phyloP scores from a whole-genome alignment of 208 protist species.

The Naegleria lovaniensis region DNA sequence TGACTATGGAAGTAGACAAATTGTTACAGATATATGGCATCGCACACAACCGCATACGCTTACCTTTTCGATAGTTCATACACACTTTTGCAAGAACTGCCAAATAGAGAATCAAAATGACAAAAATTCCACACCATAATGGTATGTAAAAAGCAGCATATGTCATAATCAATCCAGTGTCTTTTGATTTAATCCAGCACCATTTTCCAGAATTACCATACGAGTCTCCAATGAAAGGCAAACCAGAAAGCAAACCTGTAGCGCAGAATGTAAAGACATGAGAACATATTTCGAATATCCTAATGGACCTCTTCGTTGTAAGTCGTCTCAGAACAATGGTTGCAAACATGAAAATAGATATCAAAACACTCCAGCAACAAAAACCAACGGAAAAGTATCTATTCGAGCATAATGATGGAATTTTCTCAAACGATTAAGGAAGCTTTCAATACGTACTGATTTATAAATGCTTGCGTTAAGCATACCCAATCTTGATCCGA shows the following conservation, averaged over 20 bases:
- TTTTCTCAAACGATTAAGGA: neutral
- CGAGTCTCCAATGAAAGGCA: neutral
- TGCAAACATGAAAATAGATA: neutral
- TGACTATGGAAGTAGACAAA: too few species aligned
- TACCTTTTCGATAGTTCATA: neutral
- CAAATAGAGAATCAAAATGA: neutral
- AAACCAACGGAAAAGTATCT: neutral
- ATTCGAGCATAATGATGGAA: neutral
- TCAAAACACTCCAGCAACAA: neutral
- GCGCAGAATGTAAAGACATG: neutral
- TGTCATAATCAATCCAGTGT: neutral
- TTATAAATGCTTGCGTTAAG: neutral
- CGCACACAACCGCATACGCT: too few species aligned
- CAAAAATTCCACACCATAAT: neutral
- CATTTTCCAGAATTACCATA: slow-evolving; percentile 3
- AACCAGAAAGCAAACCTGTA: neutral
- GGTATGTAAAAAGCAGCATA: neutral
- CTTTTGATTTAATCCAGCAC: neutral
- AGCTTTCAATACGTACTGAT: neutral
- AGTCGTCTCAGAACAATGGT: neutral
- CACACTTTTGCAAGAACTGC: neutral
- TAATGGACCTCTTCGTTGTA: neutral
- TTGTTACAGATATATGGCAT: too few species aligned
- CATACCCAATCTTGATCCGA: neutral
- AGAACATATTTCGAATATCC: neutral